These are phyloP conservation scores for Arabidopsis thaliana DNA, from an alignment of 345 rosid species.

Conservation along the genomic window DNA sequence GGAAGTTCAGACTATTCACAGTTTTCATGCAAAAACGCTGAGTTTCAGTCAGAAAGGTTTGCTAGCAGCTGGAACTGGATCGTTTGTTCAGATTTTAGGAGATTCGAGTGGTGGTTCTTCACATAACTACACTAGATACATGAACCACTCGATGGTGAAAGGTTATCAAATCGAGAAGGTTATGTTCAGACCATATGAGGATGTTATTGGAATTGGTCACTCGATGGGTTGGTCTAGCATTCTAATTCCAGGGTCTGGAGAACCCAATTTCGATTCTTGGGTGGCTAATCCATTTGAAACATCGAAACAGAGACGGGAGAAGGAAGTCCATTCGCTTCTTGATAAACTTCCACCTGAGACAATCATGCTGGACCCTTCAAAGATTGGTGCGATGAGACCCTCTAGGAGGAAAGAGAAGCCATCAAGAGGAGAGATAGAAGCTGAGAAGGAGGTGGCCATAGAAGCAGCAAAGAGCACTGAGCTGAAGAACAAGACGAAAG, in stretches of 20 bases:
- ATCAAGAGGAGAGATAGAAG: constrained; percentile 58
- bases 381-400: constrained; percentile 73
- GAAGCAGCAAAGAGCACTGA: constrained; percentile 57
- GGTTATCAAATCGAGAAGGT: constrained; percentile 82
- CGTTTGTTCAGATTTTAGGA: constrained; percentile 61
- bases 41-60: constrained; percentile 92
- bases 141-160: constrained; percentile 77
- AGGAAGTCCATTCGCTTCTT: constrained; percentile 78
- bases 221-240: constrained; percentile 96
- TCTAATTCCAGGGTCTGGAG: constrained; percentile 90
- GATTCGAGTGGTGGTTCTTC: constrained; percentile 55
- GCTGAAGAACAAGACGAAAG: constrained; percentile 81
- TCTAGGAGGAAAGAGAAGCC: constrained; percentile 65
- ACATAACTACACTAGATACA: constrained; percentile 66
- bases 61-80: constrained; percentile 83
- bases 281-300: constrained; percentile 94
- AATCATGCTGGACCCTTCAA: constrained; percentile 86
- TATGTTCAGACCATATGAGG: constrained; percentile 85
- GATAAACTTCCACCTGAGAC: constrained; percentile 98
- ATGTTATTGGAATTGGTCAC: constrained; percentile 82
- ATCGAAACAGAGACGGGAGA: constrained; percentile 83
- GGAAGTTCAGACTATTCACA: constrained; percentile 70
- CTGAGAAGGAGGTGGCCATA: constrained; percentile 71
- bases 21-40: constrained; percentile 66
- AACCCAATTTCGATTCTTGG: constrained; percentile 93